Conservation (phyloP, 1,284 basidiomycete genomes). For the Tylopilus sp. region DNA sequence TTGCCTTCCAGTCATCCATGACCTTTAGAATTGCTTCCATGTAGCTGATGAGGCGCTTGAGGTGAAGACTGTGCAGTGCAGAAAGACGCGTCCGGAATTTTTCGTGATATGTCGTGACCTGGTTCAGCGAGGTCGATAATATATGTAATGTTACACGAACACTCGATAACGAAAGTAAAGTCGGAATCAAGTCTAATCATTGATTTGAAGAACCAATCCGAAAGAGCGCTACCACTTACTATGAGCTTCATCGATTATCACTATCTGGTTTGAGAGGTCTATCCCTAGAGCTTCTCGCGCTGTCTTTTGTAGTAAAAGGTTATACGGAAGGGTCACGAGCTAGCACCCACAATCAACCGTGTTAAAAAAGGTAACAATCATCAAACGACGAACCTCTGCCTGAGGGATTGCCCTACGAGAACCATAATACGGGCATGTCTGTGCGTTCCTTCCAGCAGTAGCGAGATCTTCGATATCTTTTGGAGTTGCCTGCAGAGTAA, state of each 20-base stretch:
- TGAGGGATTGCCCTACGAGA: conserved; percentile 84
- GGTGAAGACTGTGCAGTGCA: conserved; percentile 72
- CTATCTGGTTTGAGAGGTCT: conserved; percentile 77
- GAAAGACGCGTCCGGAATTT: conserved; percentile 80
- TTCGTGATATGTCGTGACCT: conserved; percentile 77
- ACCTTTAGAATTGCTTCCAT: conserved; percentile 67
- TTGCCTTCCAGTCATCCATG: conserved; percentile 47
- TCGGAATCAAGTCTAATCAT: conserved; percentile 76
- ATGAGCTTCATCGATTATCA: conserved; percentile 96
- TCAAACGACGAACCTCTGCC: conserved; percentile 68
- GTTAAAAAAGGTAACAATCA: not conserved
- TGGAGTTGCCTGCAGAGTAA: conserved; percentile 65
- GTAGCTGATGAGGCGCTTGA: conserved; percentile 77
- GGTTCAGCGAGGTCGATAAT: conserved; percentile 66
- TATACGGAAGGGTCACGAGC: conserved; percentile 92
- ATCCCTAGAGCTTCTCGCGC: conserved; percentile 88
- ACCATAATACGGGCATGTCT: conserved; percentile 93
- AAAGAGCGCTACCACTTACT: conserved; percentile 55
- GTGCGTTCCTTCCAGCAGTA: conserved; percentile 58
- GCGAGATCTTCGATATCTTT: conserved; percentile 96
- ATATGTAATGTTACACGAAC: conserved; percentile 61
- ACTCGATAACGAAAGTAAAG: conserved; percentile 84
- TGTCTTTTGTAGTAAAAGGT: conserved; percentile 82
- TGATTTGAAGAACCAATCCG: not conserved
- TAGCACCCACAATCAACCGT: conserved; percentile 33